Conservation (phyloP, 371 early-diverging fungal genomes). For the Conidiobolus incongruus region DNA sequence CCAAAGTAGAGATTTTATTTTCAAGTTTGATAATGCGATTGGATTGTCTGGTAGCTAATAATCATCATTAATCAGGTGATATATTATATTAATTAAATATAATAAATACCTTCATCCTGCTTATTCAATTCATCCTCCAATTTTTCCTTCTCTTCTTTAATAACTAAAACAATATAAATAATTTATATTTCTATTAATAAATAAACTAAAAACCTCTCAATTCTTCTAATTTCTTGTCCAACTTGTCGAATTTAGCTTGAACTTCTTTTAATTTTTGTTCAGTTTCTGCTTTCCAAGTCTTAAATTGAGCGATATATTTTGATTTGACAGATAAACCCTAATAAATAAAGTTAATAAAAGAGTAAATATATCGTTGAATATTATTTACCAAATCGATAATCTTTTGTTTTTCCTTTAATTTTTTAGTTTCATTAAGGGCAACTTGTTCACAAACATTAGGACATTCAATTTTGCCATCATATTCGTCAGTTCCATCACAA, state of each 20-base stretch:
- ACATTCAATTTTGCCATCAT: slow-evolving; percentile 25
- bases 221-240: slow-evolving; percentile 13
- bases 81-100: background rate
- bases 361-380: background rate
- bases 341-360: background rate
- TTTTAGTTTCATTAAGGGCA: slow-evolving; percentile 11
- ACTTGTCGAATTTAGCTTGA: slow-evolving; percentile 14
- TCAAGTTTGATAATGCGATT: slow-evolving; percentile 7
- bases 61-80: background rate
- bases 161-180: background rate
- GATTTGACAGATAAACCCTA: background rate
- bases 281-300: background rate
- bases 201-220: slow-evolving; percentile 6
- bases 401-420: background rate
- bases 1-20: slow-evolving; percentile 5
- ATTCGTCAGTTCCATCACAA: slow-evolving; percentile 88
- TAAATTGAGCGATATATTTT: slow-evolving; percentile 1
- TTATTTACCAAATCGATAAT: background rate
- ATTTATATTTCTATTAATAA: too few relatives aligned
- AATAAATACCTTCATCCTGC: slow-evolving; percentile 3
- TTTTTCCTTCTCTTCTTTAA: slow-evolving; percentile 8
- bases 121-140: slow-evolving; percentile 9
- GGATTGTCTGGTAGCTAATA: slow-evolving; percentile 6
- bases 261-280: background rate
- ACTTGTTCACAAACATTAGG: slow-evolving; percentile 43